A percentile compares a stretch with the other conserved stretches of the same genome.
phyloP scores from a whole-genome alignment of 768 basidiomycete genomes.

The Thelephora ganbajun region DNA sequence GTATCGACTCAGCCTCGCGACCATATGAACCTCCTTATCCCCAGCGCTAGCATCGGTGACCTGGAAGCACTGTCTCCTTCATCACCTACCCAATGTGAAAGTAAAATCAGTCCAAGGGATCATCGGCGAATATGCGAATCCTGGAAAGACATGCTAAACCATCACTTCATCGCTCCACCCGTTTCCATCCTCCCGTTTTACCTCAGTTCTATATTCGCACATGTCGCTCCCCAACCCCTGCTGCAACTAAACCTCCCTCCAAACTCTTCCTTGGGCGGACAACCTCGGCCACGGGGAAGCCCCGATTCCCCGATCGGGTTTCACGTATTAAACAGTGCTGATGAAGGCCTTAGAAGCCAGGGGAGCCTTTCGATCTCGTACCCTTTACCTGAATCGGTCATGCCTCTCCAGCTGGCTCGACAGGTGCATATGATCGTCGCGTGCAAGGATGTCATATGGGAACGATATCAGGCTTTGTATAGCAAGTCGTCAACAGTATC shows the following conservation, averaged over 20 bases:
- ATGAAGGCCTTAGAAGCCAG: slow-evolving; percentile 1
- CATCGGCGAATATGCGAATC: slow-evolving; percentile 46
- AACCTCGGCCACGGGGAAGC: neutral
- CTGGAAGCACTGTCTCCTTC: too few relatives aligned
- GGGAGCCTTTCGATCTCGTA: neutral
- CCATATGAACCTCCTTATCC: too few relatives aligned
- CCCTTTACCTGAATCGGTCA: slow-evolving; percentile 1
- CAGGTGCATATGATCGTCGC: slow-evolving; percentile 39
- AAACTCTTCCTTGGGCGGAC: slow-evolving; percentile 20
- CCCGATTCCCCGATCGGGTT: neutral
- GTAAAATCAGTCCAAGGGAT: slow-evolving; percentile 34
- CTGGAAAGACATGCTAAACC: slow-evolving; percentile 55
- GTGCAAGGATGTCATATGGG: slow-evolving; percentile 62
- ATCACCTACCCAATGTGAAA: too few relatives aligned
- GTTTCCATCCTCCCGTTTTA: slow-evolving; percentile 56
- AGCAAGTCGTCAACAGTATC: slow-evolving; percentile 16
- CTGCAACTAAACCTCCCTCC: slow-evolving; percentile 42
- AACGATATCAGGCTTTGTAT: slow-evolving; percentile 39
- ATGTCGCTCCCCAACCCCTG: slow-evolving; percentile 34
- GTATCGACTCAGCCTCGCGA: too few relatives aligned
- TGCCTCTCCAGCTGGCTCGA: slow-evolving; percentile 44
- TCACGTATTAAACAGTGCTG: slow-evolving; percentile 1
- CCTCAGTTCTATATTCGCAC: slow-evolving; percentile 39
- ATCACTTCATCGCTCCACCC: slow-evolving; percentile 39
- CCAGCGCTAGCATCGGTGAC: too few relatives aligned